phyloP scores from a whole-genome alignment of 306 rosid genomes.

The Rubus parviflorus region DNA sequence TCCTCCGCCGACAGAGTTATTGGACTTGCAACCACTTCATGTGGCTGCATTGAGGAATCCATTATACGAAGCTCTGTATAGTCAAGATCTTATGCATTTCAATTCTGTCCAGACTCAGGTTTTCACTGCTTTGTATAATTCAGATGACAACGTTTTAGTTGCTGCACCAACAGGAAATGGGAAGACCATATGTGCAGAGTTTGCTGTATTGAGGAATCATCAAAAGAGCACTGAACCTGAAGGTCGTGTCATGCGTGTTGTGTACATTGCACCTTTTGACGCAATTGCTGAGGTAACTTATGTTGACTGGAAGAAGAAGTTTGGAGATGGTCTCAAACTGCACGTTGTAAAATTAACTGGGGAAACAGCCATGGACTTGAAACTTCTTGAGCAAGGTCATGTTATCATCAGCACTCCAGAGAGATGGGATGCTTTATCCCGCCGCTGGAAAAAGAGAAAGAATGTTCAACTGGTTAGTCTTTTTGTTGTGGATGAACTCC shows the following conservation, averaged over 20 bases:
- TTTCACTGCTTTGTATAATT: constrained; percentile 76
- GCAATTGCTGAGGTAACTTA: constrained; percentile 62
- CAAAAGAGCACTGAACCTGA: constrained; percentile 76
- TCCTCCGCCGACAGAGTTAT: constrained; percentile 85
- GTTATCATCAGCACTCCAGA: constrained; percentile 86
- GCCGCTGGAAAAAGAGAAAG: constrained; percentile 86
- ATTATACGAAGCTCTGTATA: constrained; percentile 70
- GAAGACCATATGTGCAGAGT: constrained; percentile 90
- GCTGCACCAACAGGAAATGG: constrained; percentile 98
- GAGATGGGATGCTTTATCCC: constrained; percentile 93
- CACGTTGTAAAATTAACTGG: constrained; percentile 79
- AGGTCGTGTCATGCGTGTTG: constrained; percentile 33
- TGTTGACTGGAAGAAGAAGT: constrained; percentile 77
- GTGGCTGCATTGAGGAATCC: constrained; percentile 83
- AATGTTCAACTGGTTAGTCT: constrained; percentile 83
- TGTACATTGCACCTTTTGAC: background rate
- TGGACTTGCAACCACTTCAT: constrained; percentile 89
- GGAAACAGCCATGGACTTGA: constrained; percentile 68
- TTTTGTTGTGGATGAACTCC: constrained; percentile 83
- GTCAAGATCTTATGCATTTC: constrained; percentile 73
- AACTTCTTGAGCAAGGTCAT: constrained; percentile 82
- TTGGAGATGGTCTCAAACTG: constrained; percentile 58
- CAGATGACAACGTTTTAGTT: constrained; percentile 82
- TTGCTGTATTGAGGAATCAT: constrained; percentile 78
- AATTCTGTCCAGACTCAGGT: constrained; percentile 97